Evolutionary conservation across 805 yeast genomes (phyloP).

Genomic region (Candida quercuum): DNA sequence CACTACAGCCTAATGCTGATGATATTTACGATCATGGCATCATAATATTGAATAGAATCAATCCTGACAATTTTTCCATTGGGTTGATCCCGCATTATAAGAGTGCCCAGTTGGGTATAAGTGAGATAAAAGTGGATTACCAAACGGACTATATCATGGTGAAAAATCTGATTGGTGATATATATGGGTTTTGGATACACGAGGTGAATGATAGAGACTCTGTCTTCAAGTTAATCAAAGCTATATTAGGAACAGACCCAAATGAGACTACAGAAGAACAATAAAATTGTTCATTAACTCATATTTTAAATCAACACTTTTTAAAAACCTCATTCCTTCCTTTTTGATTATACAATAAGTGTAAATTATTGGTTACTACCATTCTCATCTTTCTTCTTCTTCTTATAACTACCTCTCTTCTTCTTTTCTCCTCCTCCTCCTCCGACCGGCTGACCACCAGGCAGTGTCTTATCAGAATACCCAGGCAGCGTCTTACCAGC

Average conservation of each 20-base stretch:
- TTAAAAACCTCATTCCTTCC: no score
- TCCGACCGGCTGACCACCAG: conserved; percentile 12
- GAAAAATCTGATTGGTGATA: conserved; percentile 60
- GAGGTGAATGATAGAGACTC: conserved; percentile 61
- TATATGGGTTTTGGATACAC: conserved; percentile 76
- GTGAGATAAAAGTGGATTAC: conserved; percentile 59
- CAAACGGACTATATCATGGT: conserved; percentile 67
- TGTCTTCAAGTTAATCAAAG: conserved; percentile 41
- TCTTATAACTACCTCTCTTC: conserved; percentile 25
- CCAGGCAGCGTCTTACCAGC: conserved; percentile 24
- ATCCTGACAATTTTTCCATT: conserved; percentile 65
- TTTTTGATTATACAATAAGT: no score
- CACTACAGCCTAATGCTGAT: conserved; percentile 20
- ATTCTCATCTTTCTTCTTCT: conserved; percentile 18
- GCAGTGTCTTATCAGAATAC: conserved; percentile 19
- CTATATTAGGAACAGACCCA: conserved; percentile 10
- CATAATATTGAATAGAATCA: conserved; percentile 60
- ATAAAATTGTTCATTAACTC: no score
- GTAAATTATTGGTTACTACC: background rate
- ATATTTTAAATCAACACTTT: no score
- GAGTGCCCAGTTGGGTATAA: conserved; percentile 30
- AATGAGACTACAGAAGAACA: no score
- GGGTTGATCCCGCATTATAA: conserved; percentile 59
- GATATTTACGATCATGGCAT: conserved; percentile 56
- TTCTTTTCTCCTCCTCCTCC: conserved; percentile 19